Evolutionary conservation across 192 early-diverging fungal genomes (phyloP).

Genomic region (Coemansia sp.): DNA sequence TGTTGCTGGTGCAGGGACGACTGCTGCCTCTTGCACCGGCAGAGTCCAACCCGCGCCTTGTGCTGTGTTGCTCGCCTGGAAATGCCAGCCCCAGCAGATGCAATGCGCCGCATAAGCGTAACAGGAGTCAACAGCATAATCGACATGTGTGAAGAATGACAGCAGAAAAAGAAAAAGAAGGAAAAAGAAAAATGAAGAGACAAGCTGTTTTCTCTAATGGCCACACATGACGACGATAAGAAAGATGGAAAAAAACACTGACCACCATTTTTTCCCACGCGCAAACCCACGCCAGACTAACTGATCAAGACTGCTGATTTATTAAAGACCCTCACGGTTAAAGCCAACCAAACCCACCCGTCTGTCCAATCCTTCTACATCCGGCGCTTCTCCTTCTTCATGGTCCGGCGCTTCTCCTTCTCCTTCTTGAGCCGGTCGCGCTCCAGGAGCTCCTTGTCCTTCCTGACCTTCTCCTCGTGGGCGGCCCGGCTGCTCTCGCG

Average conservation of each 20-base stretch:
- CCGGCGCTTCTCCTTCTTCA: slow-evolving; percentile 46
- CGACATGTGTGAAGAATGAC: neutral
- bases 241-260: neutral
- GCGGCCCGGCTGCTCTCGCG: slow-evolving; percentile 24
- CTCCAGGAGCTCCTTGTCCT: slow-evolving; percentile 38
- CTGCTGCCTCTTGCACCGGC: neutral
- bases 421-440: slow-evolving; percentile 21
- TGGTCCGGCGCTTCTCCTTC: slow-evolving; percentile 37
- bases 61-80: neutral
- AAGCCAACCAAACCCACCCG: neutral
- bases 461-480: slow-evolving; percentile 42
- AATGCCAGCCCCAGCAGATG: neutral
- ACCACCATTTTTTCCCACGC: neutral
- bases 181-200: neutral
- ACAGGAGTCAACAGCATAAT: neutral
- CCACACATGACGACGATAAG: neutral
- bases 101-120: neutral
- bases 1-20: neutral
- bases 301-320: neutral
- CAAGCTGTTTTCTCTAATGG: too few species aligned
- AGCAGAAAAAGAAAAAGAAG: neutral
- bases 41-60: neutral
- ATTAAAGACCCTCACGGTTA: neutral
- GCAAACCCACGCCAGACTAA: too few species aligned
- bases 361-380: slow-evolving; percentile 16